phyloP scores from a whole-genome alignment of 768 basidiomycete genomes.

The Calvatia gigantea region DNA sequence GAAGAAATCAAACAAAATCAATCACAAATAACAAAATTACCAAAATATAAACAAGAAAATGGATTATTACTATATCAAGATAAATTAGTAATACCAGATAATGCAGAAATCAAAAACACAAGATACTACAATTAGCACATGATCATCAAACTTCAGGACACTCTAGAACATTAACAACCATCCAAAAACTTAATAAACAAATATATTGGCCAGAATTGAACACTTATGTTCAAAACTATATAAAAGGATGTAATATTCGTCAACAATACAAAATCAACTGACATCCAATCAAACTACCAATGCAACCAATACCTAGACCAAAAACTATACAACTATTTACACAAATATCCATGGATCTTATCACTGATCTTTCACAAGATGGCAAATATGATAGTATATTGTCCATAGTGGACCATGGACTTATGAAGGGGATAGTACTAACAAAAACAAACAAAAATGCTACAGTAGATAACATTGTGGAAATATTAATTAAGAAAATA shows the following conservation, averaged over 20 bases:
- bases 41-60: not conserved
- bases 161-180: conserved; percentile 11
- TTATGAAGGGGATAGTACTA: conserved; percentile 25
- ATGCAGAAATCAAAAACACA: not conserved
- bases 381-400: conserved; percentile 20
- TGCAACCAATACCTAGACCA: not conserved
- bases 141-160: conserved; percentile 13
- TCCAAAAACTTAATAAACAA: not conserved
- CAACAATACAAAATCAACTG: conserved; percentile 18
- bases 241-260: conserved; percentile 18
- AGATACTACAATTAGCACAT: conserved; percentile 6
- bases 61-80: not conserved
- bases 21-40: not conserved
- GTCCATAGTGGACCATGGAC: conserved; percentile 23
- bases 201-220: conserved; percentile 22
- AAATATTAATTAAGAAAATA: not conserved
- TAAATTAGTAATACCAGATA: conserved; percentile 6
- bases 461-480: not conserved
- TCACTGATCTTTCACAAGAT: conserved; percentile 16
- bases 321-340: not conserved
- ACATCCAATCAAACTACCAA: conserved; percentile 5
- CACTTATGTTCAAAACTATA: conserved; percentile 16
- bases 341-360: conserved; percentile 17
- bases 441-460: conserved; percentile 17
- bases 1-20: not conserved